Base-by-base conservation (phyloP, 2,329 filamentous ascomycete genomes). In the Sclerotinia sclerotiorum region DNA sequence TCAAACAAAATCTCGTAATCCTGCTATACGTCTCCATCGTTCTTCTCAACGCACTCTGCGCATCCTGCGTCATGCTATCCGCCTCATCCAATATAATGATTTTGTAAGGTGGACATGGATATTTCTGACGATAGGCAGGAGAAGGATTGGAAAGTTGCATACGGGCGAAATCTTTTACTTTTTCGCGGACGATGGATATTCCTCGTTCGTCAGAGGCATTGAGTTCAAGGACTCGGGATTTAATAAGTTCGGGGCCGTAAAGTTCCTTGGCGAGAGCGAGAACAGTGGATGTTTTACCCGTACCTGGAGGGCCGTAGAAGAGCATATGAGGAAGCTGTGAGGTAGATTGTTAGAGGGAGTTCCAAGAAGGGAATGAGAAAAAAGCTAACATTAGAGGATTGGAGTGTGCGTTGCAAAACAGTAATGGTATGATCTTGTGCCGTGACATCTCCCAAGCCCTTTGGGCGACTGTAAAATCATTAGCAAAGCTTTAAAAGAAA, bases 141-240 rank as follows among this genome's bases (percentile, higher is more conserved):
- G 84, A 83, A 0, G 92, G 52, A 73, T 96, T 93, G 42, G 91
- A 94, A 71, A 98, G 87, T 79, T 97, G 94, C 84, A 96, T 94
- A 70, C 94, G 89, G 29, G 96, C 96, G 79, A 99, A 99, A 80
- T 97, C 91, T 80, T 99, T 99, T 79, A 99, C 93, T 80, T 98
- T 98, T 77, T 97, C 93, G 65, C 95, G 91, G 49, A 99, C 94
- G 72, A 99, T 98, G 70, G 88, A 91, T 78, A 99, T 98, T 65
- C 96, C 96, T 73, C 95, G 94, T 82, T 99, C 95, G 81, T 99
- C 95, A 49, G 96, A 99, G 74, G 96, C 96, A 81, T 99, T 99
- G 77, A 99, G 89, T 82, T 99, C 96, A 70, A 99, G 92, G n/a
- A 99, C 95, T 61, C 96, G 91, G 19, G 92, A 88, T 77, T 93